Evolutionary conservation across 352 stramenopile genomes (phyloP), one percentile per base, ranked within the genome.

Genomic region (Phytophthora pistaciae): DNA sequence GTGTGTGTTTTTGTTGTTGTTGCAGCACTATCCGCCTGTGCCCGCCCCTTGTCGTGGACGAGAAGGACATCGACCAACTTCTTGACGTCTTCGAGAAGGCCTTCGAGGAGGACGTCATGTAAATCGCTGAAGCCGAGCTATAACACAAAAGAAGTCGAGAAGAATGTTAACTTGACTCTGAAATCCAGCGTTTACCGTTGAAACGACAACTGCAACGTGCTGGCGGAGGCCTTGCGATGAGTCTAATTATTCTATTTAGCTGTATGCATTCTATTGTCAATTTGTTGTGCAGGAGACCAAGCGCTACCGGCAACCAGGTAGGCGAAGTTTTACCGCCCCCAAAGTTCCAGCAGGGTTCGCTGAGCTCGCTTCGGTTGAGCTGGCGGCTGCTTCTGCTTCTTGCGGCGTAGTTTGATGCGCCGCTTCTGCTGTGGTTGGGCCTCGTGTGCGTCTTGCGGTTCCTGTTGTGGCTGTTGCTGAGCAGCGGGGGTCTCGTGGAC

Each of bases 1-100:
- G 31, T n/a, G n/a, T n/a, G n/a, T n/a, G 13, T 18, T 5, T n/a
- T n/a, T n/a, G 14, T 60, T 70, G 2, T 56, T 38, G 11, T 36
- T 71, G 9, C 52, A 95, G 84, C 61, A 89, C 90, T 29, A 77
- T 97, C 21, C 90, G 91, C 55, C 74, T 97, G 66, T 96, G 87
- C 60, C 91, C 91, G 18, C 91, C 91, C 14, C 85, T 97, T 5
- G 76, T 95, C 25, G 87, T 97, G 53, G 89, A 78, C 31, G 83
- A 96, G 69, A 79, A 94, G 60, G 90, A 97, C 63, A 91, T 96
- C 48, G 77, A 92, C 63, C 66, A 83, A 29, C 77, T 93, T 64
- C 60, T 97, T 56, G 64, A 87, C 38, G 80, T 88, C 29, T 76
- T 97, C 42, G 85, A 94, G 38, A 75, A 91, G 49, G 85, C 82